These are phyloP conservation scores for Lentinula sp. DNA, from an alignment of 768 basidiomycete species.

Conservation along the genomic window DNA sequence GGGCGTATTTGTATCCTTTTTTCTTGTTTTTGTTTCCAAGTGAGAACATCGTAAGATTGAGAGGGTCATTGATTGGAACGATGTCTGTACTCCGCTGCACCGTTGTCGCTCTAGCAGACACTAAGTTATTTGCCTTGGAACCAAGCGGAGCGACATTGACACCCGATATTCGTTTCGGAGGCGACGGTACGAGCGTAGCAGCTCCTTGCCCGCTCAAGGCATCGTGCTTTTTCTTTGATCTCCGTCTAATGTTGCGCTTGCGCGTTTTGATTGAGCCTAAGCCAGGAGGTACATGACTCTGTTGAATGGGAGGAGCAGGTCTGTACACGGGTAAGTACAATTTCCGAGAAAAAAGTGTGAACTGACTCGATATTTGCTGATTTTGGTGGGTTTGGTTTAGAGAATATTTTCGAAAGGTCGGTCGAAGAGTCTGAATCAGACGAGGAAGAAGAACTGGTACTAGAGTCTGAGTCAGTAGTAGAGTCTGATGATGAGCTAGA, in stretches of 20 bases:
- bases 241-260: constrained; percentile 4
- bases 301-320: not conserved
- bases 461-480: constrained; percentile 4
- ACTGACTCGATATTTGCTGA: not conserved
- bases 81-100: not conserved
- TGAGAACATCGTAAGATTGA: constrained; percentile 27
- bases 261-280: constrained; percentile 4
- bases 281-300: constrained; percentile 1
- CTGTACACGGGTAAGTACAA: not conserved
- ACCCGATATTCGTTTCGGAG: not conserved
- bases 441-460: not conserved
- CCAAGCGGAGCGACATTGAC: not conserved
- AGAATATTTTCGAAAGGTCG: not conserved
- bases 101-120: not conserved
- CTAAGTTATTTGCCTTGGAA: not conserved
- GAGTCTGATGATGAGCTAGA: not conserved
- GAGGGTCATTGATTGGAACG: not conserved
- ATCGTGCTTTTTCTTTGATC: constrained; percentile 5
- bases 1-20: constrained; percentile 34
- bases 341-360: not conserved
- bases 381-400: not conserved
- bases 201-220: not conserved
- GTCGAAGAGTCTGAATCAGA: not conserved
- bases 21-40: constrained; percentile 50
- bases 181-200: not conserved